These are phyloP conservation scores for Xenoacremonium recifei DNA, from an alignment of 2,329 filamentous ascomycete genomes.

Conservation along the genomic window DNA sequence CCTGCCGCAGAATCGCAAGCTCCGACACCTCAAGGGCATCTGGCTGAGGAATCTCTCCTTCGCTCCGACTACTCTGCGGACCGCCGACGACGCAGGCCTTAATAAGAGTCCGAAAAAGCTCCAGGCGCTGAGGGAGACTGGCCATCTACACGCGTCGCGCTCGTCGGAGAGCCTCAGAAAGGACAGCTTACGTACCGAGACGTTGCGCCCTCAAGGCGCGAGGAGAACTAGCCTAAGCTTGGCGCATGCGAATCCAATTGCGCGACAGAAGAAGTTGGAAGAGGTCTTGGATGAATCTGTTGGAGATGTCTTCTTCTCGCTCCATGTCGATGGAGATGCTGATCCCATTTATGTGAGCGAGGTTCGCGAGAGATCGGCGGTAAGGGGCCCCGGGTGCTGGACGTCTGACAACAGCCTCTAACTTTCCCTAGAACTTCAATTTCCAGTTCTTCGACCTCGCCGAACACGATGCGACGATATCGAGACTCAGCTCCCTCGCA, in stretches of 20 bases:
- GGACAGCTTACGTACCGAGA: constrained; percentile 37
- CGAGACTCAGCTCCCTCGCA: constrained; percentile 62
- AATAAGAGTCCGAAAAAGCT: constrained; percentile 70
- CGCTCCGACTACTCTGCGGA: constrained; percentile 54
- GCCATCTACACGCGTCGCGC: constrained; percentile 52
- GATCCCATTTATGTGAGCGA: constrained; percentile 92
- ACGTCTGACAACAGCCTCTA: background rate
- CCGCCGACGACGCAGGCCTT: constrained; percentile 77
- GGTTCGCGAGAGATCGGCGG: constrained; percentile 71
- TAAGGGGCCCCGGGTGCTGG: constrained; percentile 25
- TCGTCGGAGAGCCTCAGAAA: constrained; percentile 53
- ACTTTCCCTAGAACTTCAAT: constrained; percentile 66
- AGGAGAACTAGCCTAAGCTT: constrained; percentile 50
- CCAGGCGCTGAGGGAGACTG: constrained; percentile 45
- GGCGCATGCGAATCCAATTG: constrained; percentile 43
- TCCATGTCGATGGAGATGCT: constrained; percentile 65
- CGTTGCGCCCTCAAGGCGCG: constrained; percentile 26
- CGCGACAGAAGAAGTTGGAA: constrained; percentile 74
- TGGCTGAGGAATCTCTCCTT: constrained; percentile 84
- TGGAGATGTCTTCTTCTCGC: constrained; percentile 85
- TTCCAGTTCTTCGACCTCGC: constrained; percentile 82
- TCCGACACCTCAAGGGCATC: constrained; percentile 84
- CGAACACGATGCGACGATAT: constrained; percentile 59
- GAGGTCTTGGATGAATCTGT: constrained; percentile 68
- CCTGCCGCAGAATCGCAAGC: constrained; percentile 75